These are phyloP conservation scores for Cetradonia linearis DNA, from an alignment of 495 filamentous ascomycete genomes.

Conservation along the genomic window DNA sequence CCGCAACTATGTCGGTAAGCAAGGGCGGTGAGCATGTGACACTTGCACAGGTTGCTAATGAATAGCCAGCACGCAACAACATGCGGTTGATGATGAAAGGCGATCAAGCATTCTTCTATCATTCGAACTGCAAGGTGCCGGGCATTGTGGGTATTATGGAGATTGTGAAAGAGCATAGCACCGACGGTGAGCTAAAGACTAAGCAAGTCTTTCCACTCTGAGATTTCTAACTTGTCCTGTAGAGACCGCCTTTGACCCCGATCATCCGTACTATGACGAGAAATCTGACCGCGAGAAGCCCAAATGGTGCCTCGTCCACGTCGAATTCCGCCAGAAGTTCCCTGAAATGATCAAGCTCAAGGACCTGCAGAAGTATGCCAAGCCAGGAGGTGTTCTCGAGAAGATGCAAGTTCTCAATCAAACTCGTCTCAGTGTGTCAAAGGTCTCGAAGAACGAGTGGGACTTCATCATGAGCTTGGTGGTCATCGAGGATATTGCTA, in stretches of 20 bases:
- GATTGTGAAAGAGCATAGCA: slow-evolving; percentile 69
- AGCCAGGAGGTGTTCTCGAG: slow-evolving; percentile 54
- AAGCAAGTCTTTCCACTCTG: neutral
- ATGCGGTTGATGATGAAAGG: slow-evolving; percentile 83
- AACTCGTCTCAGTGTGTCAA: slow-evolving; percentile 71
- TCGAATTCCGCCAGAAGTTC: slow-evolving; percentile 76
- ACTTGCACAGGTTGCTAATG: neutral
- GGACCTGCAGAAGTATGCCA: slow-evolving; percentile 55
- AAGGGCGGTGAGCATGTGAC: neutral
- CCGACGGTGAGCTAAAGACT: slow-evolving; percentile 50
- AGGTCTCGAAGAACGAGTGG: slow-evolving; percentile 66
- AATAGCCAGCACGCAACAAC: slow-evolving; percentile 60
- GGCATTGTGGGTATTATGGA: slow-evolving; percentile 92
- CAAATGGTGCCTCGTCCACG: slow-evolving; percentile 83
- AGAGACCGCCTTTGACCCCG: slow-evolving; percentile 74
- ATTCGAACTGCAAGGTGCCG: slow-evolving; percentile 86
- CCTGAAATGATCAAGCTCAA: slow-evolving; percentile 57
- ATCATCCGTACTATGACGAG: slow-evolving; percentile 73
- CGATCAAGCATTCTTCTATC: slow-evolving; percentile 93
- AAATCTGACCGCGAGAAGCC: slow-evolving; percentile 63
- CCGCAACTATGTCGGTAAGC: slow-evolving; percentile 46
- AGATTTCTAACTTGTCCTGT: neutral
- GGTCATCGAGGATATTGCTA: slow-evolving; percentile 31
- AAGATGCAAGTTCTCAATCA: slow-evolving; percentile 77
- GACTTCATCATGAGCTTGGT: slow-evolving; percentile 57